Conservation (phyloP, 2,329 filamentous ascomycete species). For the Fusarium concolor region DNA sequence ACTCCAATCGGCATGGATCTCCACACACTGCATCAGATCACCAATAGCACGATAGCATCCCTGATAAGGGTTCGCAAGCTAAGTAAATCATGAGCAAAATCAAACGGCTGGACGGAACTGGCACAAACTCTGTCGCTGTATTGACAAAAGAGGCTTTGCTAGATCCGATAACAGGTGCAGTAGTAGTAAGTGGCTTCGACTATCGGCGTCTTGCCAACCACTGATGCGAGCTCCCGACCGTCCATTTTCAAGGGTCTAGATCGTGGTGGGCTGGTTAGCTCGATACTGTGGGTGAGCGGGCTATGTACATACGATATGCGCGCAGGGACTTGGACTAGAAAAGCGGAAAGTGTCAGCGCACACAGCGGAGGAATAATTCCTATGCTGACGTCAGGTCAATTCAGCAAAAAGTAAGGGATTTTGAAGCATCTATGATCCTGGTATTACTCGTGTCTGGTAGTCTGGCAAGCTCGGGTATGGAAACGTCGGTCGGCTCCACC, state of each 20-base stretch:
- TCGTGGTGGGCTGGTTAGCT: conserved; percentile 7
- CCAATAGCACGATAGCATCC: conserved; percentile 13
- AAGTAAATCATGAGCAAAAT: background rate
- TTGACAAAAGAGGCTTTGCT: background rate
- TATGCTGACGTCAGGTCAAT: conserved; percentile 30
- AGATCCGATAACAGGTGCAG: background rate
- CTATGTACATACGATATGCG: conserved; percentile 11
- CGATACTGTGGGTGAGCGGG: background rate
- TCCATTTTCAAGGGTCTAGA: conserved; percentile 21
- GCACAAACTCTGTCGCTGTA: background rate
- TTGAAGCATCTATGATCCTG: background rate
- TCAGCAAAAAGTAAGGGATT: background rate
- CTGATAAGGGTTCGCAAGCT: background rate
- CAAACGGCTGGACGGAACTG: background rate
- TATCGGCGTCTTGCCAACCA: conserved; percentile 9
- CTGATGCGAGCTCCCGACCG: conserved; percentile 19
- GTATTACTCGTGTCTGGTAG: background rate
- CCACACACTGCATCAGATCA: background rate
- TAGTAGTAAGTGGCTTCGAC: conserved; percentile 3
- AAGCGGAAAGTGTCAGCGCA: background rate
- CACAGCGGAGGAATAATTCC: conserved; percentile 5
- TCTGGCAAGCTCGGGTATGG: background rate
- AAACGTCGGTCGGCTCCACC: conserved; percentile 8
- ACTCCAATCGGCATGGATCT: conserved; percentile 14
- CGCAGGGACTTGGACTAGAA: conserved; percentile 17